These are phyloP conservation scores for Boletus pseudopeckii DNA, from an alignment of 768 basidiomycete species.

Conservation along the genomic window DNA sequence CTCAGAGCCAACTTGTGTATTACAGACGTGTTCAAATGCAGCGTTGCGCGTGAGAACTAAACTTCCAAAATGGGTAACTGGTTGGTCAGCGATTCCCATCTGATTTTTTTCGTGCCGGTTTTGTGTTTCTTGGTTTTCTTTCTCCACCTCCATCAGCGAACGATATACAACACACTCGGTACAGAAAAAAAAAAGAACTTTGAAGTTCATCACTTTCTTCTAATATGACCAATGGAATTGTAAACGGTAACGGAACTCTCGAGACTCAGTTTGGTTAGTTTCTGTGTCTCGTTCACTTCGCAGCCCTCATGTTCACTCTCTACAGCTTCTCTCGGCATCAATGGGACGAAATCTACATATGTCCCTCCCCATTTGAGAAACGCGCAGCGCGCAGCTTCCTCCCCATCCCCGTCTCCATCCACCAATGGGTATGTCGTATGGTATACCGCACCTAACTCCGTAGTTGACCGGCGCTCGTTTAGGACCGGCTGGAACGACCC, in stretches of 20 bases:
- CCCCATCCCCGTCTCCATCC: conserved; percentile 33
- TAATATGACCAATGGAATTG: conserved; percentile 91
- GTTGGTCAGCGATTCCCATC: conserved; percentile 30
- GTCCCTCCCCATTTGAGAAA: conserved; percentile 87
- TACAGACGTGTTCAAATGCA: neutral
- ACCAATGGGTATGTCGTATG: conserved; percentile 50
- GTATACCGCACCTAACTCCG: conserved; percentile 11
- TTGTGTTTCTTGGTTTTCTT: conserved; percentile 18
- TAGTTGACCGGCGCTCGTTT: conserved; percentile 19
- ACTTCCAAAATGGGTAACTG: neutral
- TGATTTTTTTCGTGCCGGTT: conserved; percentile 24
- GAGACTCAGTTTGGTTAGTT: conserved; percentile 72
- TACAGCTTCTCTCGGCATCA: conserved; percentile 73
- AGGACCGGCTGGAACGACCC: conserved; percentile 77
- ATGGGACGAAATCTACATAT: conserved; percentile 70
- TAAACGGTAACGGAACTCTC: conserved; percentile 71
- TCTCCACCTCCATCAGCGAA: conserved; percentile 28
- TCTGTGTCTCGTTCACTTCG: neutral
- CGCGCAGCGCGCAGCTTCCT: conserved; percentile 79
- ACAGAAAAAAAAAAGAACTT: conserved; percentile 22
- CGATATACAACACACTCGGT: conserved; percentile 24
- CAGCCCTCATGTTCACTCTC: conserved; percentile 1
- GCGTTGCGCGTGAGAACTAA: conserved; percentile 9
- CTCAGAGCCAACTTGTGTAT: neutral
- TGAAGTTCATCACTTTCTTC: conserved; percentile 33